phyloP scores from a whole-genome alignment of 352 stramenopile genomes.

The Phytopythium sindhum region DNA sequence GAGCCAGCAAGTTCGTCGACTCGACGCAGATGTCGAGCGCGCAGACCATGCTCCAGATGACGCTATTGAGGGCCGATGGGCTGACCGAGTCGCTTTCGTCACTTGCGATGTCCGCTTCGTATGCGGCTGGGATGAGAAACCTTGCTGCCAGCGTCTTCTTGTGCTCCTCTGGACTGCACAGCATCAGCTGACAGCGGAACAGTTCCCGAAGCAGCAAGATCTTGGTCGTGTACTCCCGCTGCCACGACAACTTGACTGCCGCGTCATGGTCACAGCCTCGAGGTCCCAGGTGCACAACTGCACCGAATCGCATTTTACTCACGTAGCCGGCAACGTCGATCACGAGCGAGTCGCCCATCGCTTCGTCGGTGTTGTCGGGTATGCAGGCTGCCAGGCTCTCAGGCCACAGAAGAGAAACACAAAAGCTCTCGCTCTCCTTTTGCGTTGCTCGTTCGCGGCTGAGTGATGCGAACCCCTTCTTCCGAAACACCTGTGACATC shows the following conservation, averaged over 20 bases:
- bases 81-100: constrained; percentile 12
- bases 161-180: constrained; percentile 23
- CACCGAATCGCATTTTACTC: constrained; percentile 36
- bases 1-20: constrained; percentile 25
- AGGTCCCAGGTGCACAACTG: not conserved
- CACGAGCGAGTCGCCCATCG: constrained; percentile 11
- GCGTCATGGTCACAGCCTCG: constrained; percentile 11
- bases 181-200: constrained; percentile 42
- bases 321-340: constrained; percentile 40
- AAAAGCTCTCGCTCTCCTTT: not conserved
- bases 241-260: constrained; percentile 11
- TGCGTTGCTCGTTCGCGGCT: constrained; percentile 12
- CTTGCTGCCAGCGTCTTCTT: constrained; percentile 38
- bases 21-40: constrained; percentile 40
- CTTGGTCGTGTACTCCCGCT: constrained; percentile 36
- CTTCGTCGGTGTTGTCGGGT: not conserved
- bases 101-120: constrained; percentile 10
- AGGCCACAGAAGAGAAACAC: not conserved
- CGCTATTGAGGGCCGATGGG: constrained; percentile 15
- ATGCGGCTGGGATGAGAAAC: constrained; percentile 37
- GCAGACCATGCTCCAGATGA: constrained; percentile 58
- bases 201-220: constrained; percentile 45
- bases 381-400: not conserved
- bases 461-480: constrained; percentile 34
- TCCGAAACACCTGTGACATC: constrained; percentile 45